phyloP scores from a whole-genome alignment of 331 rosid species.

The Saraca asoca region DNA sequence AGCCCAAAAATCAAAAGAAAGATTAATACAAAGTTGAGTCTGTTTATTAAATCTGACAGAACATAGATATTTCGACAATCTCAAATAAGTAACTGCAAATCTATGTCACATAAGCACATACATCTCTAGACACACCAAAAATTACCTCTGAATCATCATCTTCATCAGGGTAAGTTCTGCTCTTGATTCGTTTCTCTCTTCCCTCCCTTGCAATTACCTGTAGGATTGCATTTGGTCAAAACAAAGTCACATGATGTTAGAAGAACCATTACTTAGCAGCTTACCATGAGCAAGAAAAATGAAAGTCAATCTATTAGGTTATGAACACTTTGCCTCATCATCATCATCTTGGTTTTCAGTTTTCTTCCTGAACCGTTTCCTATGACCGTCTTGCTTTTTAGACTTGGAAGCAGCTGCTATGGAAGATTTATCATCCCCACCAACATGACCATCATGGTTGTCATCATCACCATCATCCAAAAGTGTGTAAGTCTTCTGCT shows the following conservation, averaged over 20 bases:
- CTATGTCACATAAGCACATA: slow-evolving; percentile 7
- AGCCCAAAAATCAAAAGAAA: no score
- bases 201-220: slow-evolving; percentile 62
- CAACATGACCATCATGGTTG: slow-evolving; percentile 40
- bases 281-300: slow-evolving; percentile 32
- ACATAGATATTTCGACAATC: not conserved
- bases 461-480: slow-evolving; percentile 62
- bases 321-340: slow-evolving; percentile 58
- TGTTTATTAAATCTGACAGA: not conserved
- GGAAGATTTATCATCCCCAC: slow-evolving; percentile 39
- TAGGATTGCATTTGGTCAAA: slow-evolving; percentile 45
- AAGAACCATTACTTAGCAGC: slow-evolving; percentile 32
- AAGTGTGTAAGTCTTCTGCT: slow-evolving; percentile 71
- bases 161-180: slow-evolving; percentile 57
- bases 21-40: slow-evolving; percentile 17
- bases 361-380: slow-evolving; percentile 80
- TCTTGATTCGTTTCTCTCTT: slow-evolving; percentile 60
- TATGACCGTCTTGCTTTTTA: slow-evolving; percentile 45
- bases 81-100: slow-evolving; percentile 15
- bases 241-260: slow-evolving; percentile 36
- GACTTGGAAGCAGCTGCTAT: slow-evolving; percentile 41
- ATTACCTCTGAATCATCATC: slow-evolving; percentile 78
- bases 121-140: slow-evolving; percentile 7
- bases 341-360: slow-evolving; percentile 64
- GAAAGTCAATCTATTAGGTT: slow-evolving; percentile 39